Evolutionary conservation across 345 rosid species (phyloP).

Genomic region (Lagerstroemia speciosa): DNA sequence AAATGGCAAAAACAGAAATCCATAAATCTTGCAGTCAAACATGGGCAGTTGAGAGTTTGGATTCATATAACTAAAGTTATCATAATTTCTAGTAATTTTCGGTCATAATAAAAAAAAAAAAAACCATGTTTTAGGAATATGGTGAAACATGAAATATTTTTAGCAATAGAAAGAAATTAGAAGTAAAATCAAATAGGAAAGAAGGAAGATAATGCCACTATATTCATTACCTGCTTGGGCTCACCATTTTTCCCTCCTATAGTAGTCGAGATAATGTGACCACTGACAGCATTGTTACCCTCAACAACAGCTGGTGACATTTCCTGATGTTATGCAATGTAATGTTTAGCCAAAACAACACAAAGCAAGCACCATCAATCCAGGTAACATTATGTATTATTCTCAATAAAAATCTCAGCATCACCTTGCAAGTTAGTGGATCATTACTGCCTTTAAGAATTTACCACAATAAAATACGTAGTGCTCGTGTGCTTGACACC

Average conservation of each 20-base stretch:
- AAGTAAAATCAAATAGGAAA: background rate
- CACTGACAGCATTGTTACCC: constrained; percentile 53
- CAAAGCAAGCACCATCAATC: background rate
- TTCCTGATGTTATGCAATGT: constrained; percentile 32
- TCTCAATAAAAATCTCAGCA: background rate
- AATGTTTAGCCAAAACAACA: constrained; percentile 3
- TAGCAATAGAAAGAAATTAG: background rate
- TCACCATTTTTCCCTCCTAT: constrained; percentile 85
- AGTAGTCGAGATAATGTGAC: constrained; percentile 71
- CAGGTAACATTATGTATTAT: background rate
- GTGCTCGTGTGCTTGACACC: background rate
- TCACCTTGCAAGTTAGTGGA: background rate
- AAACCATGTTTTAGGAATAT: background rate
- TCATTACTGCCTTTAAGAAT: background rate
- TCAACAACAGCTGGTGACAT: constrained; percentile 50
- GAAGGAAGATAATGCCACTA: background rate
- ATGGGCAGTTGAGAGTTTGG: background rate
- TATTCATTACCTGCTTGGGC: constrained; percentile 51
- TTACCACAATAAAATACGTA: background rate
- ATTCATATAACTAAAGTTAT: background rate
- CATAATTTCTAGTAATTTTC: background rate
- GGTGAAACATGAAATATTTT: background rate
- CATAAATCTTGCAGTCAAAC: background rate
- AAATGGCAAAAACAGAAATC: background rate
- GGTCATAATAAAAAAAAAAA: background rate